Evolutionary conservation across 2,329 filamentous ascomycete species (phyloP), one percentile per base, ranked within the genome.

Genomic region (Dryadomyces sulphureus): DNA sequence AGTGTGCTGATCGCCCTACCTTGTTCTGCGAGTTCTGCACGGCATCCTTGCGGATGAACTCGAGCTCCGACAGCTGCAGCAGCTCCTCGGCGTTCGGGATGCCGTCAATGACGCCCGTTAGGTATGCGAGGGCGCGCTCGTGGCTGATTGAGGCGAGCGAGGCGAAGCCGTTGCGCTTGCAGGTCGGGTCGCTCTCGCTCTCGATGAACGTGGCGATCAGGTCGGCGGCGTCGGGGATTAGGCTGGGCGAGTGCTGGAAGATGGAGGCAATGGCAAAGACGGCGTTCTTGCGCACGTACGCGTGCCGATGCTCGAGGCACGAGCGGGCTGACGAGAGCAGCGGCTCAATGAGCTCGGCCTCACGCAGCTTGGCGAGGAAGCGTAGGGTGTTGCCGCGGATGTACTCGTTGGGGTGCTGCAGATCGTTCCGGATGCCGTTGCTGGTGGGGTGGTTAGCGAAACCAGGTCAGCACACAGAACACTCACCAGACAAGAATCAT

Each of bases 11-110:
- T 45, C 24, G 25, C 54, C 70, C 17, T 60, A 85, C 82, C 78
- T 96, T 98, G 66, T 96, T 95, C 59, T 90, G 83, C 3, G 86
- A 72, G 63, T 96, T 96, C 56, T 90, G 81, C 39, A 94, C 72
- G n/a, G 92, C 89, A 70, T 98, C 92, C 63, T 94, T 96, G 57
- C 92, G 79, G 57, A 98, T 95, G 62, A 98, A 98, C 62, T 96
- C 92, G 19, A 98, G 74, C 64, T 96, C 88, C 6, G 89, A 88
- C 52, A 98, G 72, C 60, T 96, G 89, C 50, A 96, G 69, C 49
- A 98, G 72, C 62, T 96, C 92, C 61, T 95, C 90, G 48, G 90
- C 85, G 58, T 94, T 95, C 32, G 88, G 83, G 44, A 98, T 88
- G 12, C 87, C 84, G 55, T 96, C 92, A 54, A 98, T 94, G 3